Conservation (phyloP, 1,284 basidiomycete species). For the Boletus sp. region DNA sequence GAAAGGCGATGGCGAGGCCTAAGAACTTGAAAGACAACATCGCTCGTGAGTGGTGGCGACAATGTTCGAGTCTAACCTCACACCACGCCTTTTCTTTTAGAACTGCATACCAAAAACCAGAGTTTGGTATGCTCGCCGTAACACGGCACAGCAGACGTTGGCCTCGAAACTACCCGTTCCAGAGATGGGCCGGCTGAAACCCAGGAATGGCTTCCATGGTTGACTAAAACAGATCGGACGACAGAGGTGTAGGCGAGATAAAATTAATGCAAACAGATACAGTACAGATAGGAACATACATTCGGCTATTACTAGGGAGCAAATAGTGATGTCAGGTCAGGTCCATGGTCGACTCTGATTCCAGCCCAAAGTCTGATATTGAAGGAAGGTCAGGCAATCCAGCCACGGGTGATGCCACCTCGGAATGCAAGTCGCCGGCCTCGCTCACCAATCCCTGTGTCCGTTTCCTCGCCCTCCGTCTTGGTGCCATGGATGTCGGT, state of each 20-base stretch:
- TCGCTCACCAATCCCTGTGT: constrained; percentile 30
- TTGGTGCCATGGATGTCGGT: constrained; percentile 33
- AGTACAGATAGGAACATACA: constrained; percentile 38
- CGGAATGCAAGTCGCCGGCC: constrained; percentile 39
- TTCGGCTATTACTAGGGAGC: constrained; percentile 23
- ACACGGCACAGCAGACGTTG: too few species aligned
- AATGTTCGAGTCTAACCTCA: background rate
- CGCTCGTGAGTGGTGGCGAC: background rate
- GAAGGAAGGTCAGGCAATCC: constrained; percentile 43
- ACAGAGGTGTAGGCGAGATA: constrained; percentile 20
- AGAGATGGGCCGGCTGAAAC: too few species aligned
- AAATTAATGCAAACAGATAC: constrained; percentile 38
- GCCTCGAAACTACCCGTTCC: too few species aligned
- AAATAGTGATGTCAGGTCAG: constrained; percentile 28
- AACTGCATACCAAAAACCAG: constrained; percentile 24
- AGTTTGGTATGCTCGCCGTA: constrained; percentile 25
- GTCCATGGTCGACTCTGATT: constrained; percentile 33
- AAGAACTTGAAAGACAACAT: constrained; percentile 30
- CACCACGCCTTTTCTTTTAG: constrained; percentile 1
- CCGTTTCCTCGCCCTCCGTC: constrained; percentile 35
- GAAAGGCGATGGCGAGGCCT: constrained; percentile 43
- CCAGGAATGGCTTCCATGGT: too few species aligned
- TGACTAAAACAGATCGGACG: too few species aligned
- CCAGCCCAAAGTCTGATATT: constrained; percentile 34
- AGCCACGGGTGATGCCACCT: constrained; percentile 41